These are phyloP conservation scores for Cyclospora cayetanensis DNA, from an alignment of 169 alveolate genomes.

Conservation along the genomic window DNA sequence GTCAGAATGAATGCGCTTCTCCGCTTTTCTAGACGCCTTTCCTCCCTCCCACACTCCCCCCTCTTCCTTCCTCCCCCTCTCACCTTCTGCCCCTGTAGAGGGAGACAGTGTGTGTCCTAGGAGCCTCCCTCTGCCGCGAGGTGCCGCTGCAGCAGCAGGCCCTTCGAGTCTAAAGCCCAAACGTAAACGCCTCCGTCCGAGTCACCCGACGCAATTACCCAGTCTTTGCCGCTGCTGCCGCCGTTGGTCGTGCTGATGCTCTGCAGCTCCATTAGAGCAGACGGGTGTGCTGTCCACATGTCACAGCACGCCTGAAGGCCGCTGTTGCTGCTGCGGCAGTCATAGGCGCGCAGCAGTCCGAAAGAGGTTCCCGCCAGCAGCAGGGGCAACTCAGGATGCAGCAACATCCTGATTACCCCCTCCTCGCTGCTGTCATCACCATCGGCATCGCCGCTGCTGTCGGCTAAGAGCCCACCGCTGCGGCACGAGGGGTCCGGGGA, in stretches of 20 bases:
- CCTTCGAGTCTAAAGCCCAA: slow-evolving; percentile 18
- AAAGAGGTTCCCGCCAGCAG: background rate
- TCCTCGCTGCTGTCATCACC: background rate
- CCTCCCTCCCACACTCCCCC: too few relatives aligned
- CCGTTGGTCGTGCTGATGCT: background rate
- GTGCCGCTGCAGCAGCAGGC: slow-evolving; percentile 14
- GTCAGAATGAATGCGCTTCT: too few relatives aligned
- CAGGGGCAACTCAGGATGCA: slow-evolving; percentile 24
- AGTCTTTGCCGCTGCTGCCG: background rate
- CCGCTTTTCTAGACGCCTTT: too few relatives aligned
- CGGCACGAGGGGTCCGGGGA: background rate
- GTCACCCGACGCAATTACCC: slow-evolving; percentile 18
- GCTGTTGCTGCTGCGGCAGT: slow-evolving; percentile 37
- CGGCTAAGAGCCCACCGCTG: background rate
- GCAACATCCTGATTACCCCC: slow-evolving; percentile 2
- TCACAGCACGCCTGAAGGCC: background rate
- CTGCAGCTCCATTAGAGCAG: slow-evolving; percentile 13
- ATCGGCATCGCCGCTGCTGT: slow-evolving; percentile 12
- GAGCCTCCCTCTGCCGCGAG: too few relatives aligned
- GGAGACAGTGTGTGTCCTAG: too few relatives aligned
- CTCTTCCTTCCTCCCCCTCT: too few relatives aligned
- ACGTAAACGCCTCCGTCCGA: slow-evolving; percentile 1
- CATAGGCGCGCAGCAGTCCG: background rate
- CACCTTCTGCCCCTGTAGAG: too few relatives aligned
- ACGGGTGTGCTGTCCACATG: slow-evolving; percentile 12